Percentiles rank a stretch among this genome's conserved stretches.
phyloP scores from a whole-genome alignment of 192 early-diverging fungal genomes.

The Umbelopsis sp. region DNA sequence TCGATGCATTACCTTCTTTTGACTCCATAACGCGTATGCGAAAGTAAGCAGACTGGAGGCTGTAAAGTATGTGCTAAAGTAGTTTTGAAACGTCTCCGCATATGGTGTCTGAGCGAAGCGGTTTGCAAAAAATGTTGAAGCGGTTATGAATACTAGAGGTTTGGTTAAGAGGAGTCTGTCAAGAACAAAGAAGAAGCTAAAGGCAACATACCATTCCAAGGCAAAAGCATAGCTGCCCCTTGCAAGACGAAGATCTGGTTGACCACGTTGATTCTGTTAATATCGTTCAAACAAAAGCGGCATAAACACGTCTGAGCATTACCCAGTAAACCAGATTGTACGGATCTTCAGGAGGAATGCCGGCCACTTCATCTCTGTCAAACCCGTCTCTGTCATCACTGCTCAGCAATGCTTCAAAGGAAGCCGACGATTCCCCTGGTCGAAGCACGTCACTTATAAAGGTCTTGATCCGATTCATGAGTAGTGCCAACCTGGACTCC shows the following conservation, averaged over 20 bases:
- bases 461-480: constrained; percentile 19
- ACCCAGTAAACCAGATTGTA: constrained; percentile 54
- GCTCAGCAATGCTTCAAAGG: constrained; percentile 3
- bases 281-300: too few relatives aligned
- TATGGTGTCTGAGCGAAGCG: constrained; percentile 63
- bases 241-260: constrained; percentile 65
- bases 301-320: too few relatives aligned
- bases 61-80: constrained; percentile 71
- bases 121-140: constrained; percentile 70
- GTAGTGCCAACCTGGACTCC: not conserved
- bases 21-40: constrained; percentile 51
- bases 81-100: constrained; percentile 74
- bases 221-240: constrained; percentile 75
- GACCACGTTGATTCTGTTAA: not conserved
- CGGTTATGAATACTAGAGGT: constrained; percentile 70
- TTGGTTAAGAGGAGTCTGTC: not conserved
- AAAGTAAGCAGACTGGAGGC: constrained; percentile 60
- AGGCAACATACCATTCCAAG: constrained; percentile 69
- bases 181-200: not conserved
- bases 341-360: constrained; percentile 45
- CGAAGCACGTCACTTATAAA: constrained; percentile 12
- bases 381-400: not conserved
- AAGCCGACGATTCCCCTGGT: not conserved
- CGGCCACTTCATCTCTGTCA: constrained; percentile 11
- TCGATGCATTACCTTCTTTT: constrained; percentile 45